A percentile compares a stretch with the other conserved stretches of the same genome.
phyloP scores from a whole-genome alignment of 2,329 filamentous ascomycete genomes.

The Ceratocystis eucalypticola region DNA sequence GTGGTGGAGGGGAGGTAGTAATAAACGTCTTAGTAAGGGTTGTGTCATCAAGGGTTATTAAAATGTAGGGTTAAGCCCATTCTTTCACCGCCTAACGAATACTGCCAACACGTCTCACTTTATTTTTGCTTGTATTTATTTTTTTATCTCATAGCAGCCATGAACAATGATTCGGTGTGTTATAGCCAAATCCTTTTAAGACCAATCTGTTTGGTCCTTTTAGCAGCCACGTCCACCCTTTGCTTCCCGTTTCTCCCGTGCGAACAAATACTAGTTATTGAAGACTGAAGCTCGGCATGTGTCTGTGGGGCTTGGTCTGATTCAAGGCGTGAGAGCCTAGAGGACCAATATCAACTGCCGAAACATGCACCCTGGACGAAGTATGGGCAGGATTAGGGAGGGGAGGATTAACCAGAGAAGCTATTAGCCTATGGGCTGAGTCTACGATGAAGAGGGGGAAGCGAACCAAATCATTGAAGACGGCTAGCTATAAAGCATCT shows the following conservation, averaged over 20 bases:
- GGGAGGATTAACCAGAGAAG: not conserved
- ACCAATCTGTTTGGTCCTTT: not conserved
- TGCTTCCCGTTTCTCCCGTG: not conserved
- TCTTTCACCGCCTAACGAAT: not conserved
- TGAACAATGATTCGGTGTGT: not conserved
- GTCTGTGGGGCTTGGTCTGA: not conserved
- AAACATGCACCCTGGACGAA: not conserved
- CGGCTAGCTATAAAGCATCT: not conserved
- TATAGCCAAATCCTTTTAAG: conserved; percentile 4
- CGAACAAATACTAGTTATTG: not conserved
- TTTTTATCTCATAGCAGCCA: not conserved
- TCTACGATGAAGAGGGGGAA: not conserved
- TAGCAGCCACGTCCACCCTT: not conserved
- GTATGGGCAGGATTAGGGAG: not conserved
- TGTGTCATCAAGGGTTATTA: not conserved
- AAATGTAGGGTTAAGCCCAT: not conserved
- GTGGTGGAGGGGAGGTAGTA: not conserved
- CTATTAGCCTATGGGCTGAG: not conserved
- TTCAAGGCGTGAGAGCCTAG: conserved; percentile 1
- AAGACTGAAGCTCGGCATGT: not conserved
- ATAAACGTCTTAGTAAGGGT: not conserved
- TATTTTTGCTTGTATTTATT: not conserved
- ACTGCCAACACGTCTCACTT: not conserved
- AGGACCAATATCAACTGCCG: not conserved
- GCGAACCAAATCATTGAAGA: not conserved